A percentile compares a stretch with the other conserved stretches of the same genome.
phyloP scores from a whole-genome alignment of 345 rosid species.

The Syzygium jambos region DNA sequence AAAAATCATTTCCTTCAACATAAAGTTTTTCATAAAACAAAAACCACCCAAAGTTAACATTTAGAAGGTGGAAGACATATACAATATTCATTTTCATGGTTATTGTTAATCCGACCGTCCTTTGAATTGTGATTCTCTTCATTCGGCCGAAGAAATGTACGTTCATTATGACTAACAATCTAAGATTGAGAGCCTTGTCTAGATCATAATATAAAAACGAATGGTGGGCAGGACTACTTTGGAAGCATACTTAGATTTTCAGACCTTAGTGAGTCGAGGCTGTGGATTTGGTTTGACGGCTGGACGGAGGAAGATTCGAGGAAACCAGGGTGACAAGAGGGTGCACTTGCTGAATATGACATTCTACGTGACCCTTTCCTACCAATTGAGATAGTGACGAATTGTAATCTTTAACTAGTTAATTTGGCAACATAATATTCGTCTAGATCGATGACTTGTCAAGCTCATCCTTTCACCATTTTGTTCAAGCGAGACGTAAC shows the following conservation, averaged over 20 bases:
- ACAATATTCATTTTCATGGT: neutral
- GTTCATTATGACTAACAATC: neutral
- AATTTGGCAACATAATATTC: neutral
- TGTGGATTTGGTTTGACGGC: neutral
- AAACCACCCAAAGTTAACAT: neutral
- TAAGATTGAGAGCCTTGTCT: neutral
- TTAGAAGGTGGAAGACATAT: neutral
- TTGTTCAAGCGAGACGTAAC: neutral
- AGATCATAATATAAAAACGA: neutral
- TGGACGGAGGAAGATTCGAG: neutral
- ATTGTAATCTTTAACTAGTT: neutral
- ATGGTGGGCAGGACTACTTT: neutral
- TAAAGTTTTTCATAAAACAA: too few relatives aligned
- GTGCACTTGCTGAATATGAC: neutral
- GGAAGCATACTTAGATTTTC: neutral
- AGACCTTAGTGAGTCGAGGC: neutral
- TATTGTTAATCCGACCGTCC: neutral
- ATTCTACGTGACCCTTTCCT: neutral
- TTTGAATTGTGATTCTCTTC: neutral
- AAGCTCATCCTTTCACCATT: neutral
- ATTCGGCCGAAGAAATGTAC: neutral
- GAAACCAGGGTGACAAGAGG: neutral
- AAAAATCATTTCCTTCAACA: too few relatives aligned
- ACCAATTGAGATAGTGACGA: neutral
- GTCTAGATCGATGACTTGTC: neutral